phyloP scores from a whole-genome alignment of 495 filamentous ascomycete species.

The Neurospora hispaniola region DNA sequence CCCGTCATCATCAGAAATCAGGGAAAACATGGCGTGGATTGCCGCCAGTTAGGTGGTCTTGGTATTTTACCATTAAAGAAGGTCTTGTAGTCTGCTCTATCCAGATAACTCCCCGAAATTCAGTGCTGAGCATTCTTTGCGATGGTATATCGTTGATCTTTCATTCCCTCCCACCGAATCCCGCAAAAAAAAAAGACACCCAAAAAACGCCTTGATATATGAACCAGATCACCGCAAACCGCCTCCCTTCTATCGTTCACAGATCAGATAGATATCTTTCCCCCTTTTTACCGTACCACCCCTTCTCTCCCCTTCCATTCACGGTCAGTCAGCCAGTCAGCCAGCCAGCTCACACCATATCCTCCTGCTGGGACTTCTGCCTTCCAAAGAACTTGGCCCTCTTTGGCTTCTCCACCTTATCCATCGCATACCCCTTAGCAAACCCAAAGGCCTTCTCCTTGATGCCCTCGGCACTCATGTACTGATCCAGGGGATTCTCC shows the following conservation, averaged over 20 bases:
- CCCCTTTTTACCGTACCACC: not conserved
- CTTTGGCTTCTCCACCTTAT: not conserved
- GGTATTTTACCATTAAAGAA: not conserved
- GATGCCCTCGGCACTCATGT: not conserved
- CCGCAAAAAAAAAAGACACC: not conserved
- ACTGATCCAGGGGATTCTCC: not conserved
- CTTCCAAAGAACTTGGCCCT: not conserved
- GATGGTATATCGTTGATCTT: not conserved
- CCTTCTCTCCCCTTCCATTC: not conserved
- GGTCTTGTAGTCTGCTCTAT: too few species aligned
- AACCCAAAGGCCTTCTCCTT: not conserved
- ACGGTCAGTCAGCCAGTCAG: too few species aligned
- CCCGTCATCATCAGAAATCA: too few species aligned
- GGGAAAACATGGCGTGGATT: not conserved
- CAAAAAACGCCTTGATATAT: not conserved
- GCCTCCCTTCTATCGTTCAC: not conserved
- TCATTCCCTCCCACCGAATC: not conserved
- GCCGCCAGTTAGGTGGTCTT: not conserved
- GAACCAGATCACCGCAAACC: not conserved
- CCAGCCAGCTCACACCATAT: not conserved
- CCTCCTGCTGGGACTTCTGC: not conserved
- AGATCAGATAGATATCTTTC: not conserved
- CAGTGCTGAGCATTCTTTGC: not conserved
- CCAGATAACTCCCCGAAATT: not conserved
- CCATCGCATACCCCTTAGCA: not conserved